Conservation (phyloP, 257 asterid genomes). For the Handroanthus guayacan region DNA sequence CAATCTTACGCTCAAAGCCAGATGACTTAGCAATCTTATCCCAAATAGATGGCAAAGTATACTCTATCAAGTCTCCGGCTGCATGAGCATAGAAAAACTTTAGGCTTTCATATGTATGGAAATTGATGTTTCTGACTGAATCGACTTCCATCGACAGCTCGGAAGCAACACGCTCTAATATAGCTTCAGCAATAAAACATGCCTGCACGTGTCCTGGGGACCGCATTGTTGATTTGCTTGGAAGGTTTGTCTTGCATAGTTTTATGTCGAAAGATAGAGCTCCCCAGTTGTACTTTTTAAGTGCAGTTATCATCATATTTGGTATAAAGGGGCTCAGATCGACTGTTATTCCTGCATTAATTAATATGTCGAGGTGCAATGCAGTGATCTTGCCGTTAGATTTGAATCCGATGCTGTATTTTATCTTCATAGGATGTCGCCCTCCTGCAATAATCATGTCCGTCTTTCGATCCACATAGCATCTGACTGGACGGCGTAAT, state of each 20-base stretch:
- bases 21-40: slow-evolving; percentile 59
- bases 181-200: slow-evolving; percentile 69
- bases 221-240: slow-evolving; percentile 75
- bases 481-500: slow-evolving; percentile 67
- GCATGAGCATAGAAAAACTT: slow-evolving; percentile 43
- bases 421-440: slow-evolving; percentile 77
- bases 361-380: slow-evolving; percentile 59
- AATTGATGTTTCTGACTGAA: slow-evolving; percentile 53
- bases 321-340: slow-evolving; percentile 71
- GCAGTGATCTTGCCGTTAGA: slow-evolving; percentile 73
- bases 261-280: slow-evolving; percentile 67
- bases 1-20: slow-evolving; percentile 42
- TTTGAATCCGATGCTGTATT: slow-evolving; percentile 70
- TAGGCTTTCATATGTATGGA: slow-evolving; percentile 70
- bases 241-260: slow-evolving; percentile 69
- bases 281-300: slow-evolving; percentile 74
- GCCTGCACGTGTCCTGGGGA: slow-evolving; percentile 78
- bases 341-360: slow-evolving; percentile 60
- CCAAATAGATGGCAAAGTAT: slow-evolving; percentile 66
- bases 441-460: slow-evolving; percentile 83
- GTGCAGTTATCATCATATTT: slow-evolving; percentile 34
- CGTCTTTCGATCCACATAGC: slow-evolving; percentile 60
- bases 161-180: slow-evolving; percentile 63
- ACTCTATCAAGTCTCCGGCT: slow-evolving; percentile 53
- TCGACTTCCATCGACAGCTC: slow-evolving; percentile 58